A percentile compares a stretch with the other conserved stretches of the same genome.
Conservation (phyloP, 1,284 basidiomycete species). For the Abortiporus biennis region DNA sequence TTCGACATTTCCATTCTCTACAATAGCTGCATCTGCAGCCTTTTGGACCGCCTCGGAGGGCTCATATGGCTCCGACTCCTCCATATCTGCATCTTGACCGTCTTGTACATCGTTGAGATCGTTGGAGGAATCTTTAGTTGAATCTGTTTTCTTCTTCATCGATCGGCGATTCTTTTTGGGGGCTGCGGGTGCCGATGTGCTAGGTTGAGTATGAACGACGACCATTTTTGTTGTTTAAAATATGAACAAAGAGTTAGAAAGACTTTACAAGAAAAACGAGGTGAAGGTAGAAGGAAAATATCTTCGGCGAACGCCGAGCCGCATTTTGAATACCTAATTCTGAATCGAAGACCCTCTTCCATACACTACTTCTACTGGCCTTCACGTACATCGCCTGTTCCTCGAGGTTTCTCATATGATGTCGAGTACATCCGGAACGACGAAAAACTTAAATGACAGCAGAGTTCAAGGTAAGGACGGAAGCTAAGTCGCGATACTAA, state of each 20-base stretch:
- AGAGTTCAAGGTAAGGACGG: constrained; percentile 24
- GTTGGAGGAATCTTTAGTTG: constrained; percentile 33
- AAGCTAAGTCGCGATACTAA: neutral
- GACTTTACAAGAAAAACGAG: constrained; percentile 7
- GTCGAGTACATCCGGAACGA: constrained; percentile 12
- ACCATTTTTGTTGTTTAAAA: constrained; percentile 47
- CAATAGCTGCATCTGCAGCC: constrained; percentile 13
- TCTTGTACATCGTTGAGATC: constrained; percentile 4
- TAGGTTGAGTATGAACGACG: constrained; percentile 38
- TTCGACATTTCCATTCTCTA: constrained; percentile 35
- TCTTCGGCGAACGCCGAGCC: constrained; percentile 14
- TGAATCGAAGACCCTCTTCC: too few relatives aligned
- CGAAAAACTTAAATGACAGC: constrained; percentile 23
- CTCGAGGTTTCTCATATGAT: neutral
- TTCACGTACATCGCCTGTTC: too few relatives aligned
- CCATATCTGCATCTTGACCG: too few relatives aligned
- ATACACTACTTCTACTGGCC: too few relatives aligned
- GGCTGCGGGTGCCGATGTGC: constrained; percentile 23
- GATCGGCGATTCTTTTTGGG: constrained; percentile 53
- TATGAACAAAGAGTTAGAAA: neutral
- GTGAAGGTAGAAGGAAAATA: constrained; percentile 15
- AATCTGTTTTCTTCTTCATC: too few relatives aligned
- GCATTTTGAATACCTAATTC: too few relatives aligned
- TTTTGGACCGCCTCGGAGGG: too few relatives aligned
- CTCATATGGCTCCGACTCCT: too few relatives aligned